A percentile compares a stretch with the other conserved stretches of the same genome.
These are phyloP conservation scores for Venturia carpophila DNA, from an alignment of 2,329 filamentous ascomycete genomes.

Conservation along the genomic window DNA sequence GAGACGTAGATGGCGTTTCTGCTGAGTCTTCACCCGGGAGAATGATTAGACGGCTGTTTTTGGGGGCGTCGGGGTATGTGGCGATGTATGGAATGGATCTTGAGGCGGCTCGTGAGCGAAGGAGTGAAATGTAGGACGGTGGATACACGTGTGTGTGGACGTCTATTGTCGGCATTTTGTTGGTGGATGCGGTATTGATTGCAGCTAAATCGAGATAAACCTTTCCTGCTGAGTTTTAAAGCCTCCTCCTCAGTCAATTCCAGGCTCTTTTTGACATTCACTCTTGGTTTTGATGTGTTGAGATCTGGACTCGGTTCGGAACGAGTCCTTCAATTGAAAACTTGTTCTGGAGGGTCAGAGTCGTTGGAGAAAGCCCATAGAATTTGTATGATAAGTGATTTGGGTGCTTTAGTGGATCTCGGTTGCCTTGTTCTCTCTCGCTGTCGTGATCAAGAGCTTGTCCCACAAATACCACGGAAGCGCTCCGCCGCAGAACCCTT, in stretches of 20 bases:
- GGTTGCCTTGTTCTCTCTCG: neutral
- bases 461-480: neutral
- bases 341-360: neutral
- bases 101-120: slow-evolving; percentile 43
- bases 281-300: neutral
- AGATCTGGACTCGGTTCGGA: neutral
- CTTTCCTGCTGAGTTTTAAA: neutral
- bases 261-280: neutral
- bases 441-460: neutral
- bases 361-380: neutral
- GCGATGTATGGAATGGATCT: slow-evolving; percentile 60
- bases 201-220: neutral
- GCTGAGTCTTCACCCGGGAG: slow-evolving; percentile 50
- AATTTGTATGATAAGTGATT: neutral
- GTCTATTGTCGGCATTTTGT: slow-evolving; percentile 27
- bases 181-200: neutral
- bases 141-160: slow-evolving; percentile 59
- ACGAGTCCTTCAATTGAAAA: neutral
- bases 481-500: neutral
- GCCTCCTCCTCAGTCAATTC: neutral
- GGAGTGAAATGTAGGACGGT: slow-evolving; percentile 50
- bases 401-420: neutral
- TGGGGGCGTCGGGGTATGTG: slow-evolving; percentile 46
- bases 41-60: slow-evolving; percentile 58
- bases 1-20: slow-evolving; percentile 44